phyloP scores from a whole-genome alignment of 1,139 yeast genomes.

The Yamadazyma epiphylla region DNA sequence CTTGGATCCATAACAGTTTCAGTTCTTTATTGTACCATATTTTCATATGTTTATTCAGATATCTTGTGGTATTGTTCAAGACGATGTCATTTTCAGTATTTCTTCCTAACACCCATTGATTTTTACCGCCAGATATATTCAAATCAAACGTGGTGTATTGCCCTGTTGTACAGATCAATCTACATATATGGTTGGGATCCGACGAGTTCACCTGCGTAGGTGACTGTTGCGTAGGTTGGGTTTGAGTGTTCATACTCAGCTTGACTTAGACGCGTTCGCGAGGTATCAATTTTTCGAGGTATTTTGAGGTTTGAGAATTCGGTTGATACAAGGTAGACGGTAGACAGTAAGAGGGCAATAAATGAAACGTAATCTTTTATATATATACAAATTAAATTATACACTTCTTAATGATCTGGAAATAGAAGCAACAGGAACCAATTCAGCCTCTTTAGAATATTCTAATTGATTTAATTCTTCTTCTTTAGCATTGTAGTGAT shows the following conservation, averaged over 20 bases:
- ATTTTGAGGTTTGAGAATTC: constrained; percentile 1
- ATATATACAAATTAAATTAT: constrained; percentile 4
- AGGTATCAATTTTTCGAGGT: too few species aligned
- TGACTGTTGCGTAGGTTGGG: constrained; percentile 66
- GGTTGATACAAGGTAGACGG: too few species aligned
- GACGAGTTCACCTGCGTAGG: constrained; percentile 31
- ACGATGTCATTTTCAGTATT: constrained; percentile 63
- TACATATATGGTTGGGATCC: constrained; percentile 33
- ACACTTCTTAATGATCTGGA: constrained; percentile 19
- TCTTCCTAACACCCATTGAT: constrained; percentile 78
- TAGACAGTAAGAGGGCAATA: too few species aligned
- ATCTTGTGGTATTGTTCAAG: constrained; percentile 58
- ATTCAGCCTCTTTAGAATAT: constrained; percentile 18
- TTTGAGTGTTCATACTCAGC: constrained; percentile 28
- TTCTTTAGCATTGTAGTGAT: constrained; percentile 53
- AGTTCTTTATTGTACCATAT: constrained; percentile 57
- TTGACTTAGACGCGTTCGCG: too few species aligned
- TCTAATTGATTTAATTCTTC: constrained; percentile 61
- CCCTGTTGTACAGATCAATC: constrained; percentile 67
- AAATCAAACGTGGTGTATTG: constrained; percentile 47
- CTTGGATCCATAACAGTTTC: constrained; percentile 61
- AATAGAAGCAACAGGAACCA: constrained; percentile 23
- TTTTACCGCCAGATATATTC: constrained; percentile 26
- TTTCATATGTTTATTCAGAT: constrained; percentile 76
- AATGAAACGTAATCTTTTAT: neutral